phyloP scores from a whole-genome alignment of 1,139 yeast genomes.

The Yamadazyma triangularis region DNA sequence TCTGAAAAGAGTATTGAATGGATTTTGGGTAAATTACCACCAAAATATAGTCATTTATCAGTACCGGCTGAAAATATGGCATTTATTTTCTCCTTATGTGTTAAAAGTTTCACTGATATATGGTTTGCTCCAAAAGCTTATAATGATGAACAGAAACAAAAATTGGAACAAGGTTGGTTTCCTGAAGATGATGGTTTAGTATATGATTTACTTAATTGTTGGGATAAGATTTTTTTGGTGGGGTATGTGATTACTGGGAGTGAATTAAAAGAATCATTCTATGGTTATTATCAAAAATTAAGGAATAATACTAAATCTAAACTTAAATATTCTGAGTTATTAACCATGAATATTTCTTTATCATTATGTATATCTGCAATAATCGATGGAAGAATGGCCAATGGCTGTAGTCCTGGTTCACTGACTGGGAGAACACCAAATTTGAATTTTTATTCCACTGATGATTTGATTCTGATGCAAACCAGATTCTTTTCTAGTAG shows the following conservation, averaged over 20 bases:
- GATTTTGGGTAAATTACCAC: slow-evolving; percentile 11
- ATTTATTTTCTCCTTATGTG: slow-evolving; percentile 19
- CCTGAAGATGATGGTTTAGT: slow-evolving; percentile 25
- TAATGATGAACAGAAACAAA: slow-evolving; percentile 16
- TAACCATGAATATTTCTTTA: slow-evolving; percentile 30
- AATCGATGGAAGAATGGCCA: slow-evolving; percentile 13
- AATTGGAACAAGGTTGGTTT: slow-evolving; percentile 24
- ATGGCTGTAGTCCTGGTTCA: slow-evolving; percentile 4
- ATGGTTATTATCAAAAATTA: slow-evolving; percentile 13
- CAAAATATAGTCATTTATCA: slow-evolving; percentile 12
- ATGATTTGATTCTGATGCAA: slow-evolving; percentile 18
- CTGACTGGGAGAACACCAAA: slow-evolving; percentile 6
- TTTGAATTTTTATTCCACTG: slow-evolving; percentile 6
- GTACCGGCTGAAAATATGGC: slow-evolving; percentile 32
- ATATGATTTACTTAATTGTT: slow-evolving; percentile 23
- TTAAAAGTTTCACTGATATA: slow-evolving; percentile 18
- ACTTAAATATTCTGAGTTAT: slow-evolving; percentile 25
- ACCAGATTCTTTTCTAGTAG: slow-evolving; percentile 29
- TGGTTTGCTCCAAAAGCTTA: slow-evolving; percentile 33
- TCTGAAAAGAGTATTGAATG: slow-evolving; percentile 16
- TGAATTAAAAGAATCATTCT: slow-evolving; percentile 17
- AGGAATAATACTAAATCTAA: slow-evolving; percentile 1
- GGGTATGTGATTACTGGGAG: slow-evolving; percentile 12
- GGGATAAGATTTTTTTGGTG: slow-evolving; percentile 14
- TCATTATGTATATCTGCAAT: slow-evolving; percentile 22